A percentile compares a stretch with the other conserved stretches of the same genome.
Conservation (phyloP, 768 basidiomycete species). For the Rossbeevera mucosa region DNA sequence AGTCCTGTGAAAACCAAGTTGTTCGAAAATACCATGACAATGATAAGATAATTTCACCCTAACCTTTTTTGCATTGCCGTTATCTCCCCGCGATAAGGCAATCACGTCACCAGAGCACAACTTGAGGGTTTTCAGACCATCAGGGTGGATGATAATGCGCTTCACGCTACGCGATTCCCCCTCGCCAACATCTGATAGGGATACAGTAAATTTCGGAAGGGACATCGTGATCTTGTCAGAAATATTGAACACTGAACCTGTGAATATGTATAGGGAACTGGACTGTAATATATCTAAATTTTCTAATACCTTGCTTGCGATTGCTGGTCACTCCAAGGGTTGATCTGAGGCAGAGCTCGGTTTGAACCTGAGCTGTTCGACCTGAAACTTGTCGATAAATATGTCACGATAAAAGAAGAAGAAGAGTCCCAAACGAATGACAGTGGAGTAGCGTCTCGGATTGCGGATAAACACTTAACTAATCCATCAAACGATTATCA, state of each 20-base stretch:
- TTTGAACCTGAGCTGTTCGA: background rate
- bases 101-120: conserved; percentile 67
- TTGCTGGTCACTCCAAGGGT: background rate
- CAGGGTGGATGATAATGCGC: conserved; percentile 61
- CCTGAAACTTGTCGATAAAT: conserved; percentile 5
- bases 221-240: conserved; percentile 14
- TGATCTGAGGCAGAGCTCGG: background rate
- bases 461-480: conserved; percentile 8
- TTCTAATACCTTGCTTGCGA: background rate
- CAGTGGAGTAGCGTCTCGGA: conserved; percentile 1
- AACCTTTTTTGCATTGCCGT: conserved; percentile 32
- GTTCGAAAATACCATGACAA: conserved; percentile 7
- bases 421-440: background rate
- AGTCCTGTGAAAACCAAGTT: conserved; percentile 39
- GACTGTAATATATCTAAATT: background rate
- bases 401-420: background rate
- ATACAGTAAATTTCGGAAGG: conserved; percentile 35
- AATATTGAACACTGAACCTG: background rate
- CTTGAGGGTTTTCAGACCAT: conserved; percentile 55
- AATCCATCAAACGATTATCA: background rate
- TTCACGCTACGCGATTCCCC: conserved; percentile 48
- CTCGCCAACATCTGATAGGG: conserved; percentile 33
- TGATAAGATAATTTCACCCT: conserved; percentile 7
- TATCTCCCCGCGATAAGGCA: conserved; percentile 44
- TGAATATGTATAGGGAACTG: background rate